Conservation (phyloP, 1,284 basidiomycete species). For the Ustilago bromivora region DNA sequence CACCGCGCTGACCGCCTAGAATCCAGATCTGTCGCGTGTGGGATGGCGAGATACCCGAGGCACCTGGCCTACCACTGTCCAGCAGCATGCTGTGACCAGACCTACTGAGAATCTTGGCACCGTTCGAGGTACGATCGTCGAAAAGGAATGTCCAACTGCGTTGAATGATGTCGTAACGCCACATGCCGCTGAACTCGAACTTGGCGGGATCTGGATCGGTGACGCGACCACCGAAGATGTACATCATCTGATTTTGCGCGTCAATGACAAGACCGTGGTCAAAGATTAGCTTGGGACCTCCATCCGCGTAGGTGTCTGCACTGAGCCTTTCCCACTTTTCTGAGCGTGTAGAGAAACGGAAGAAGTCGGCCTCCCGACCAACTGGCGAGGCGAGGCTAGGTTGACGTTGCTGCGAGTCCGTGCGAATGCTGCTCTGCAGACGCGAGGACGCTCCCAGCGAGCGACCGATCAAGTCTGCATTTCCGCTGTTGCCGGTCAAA, state of each 20-base stretch:
- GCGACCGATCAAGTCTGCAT: slow-evolving; percentile 19
- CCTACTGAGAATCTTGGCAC: slow-evolving; percentile 46
- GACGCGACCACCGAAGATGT: slow-evolving; percentile 82
- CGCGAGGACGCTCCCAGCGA: slow-evolving; percentile 30
- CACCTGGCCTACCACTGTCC: slow-evolving; percentile 53
- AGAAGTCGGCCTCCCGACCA: slow-evolving; percentile 65
- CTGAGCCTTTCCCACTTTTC: slow-evolving; percentile 68
- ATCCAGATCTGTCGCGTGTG: slow-evolving; percentile 65
- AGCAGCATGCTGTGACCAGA: slow-evolving; percentile 69
- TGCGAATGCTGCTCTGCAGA: slow-evolving; percentile 18
- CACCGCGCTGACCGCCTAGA: slow-evolving; percentile 66
- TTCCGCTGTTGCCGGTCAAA: slow-evolving; percentile 10
- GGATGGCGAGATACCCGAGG: slow-evolving; percentile 42
- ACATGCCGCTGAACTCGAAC: slow-evolving; percentile 68
- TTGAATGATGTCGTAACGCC: slow-evolving; percentile 65
- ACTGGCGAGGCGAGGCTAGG: slow-evolving; percentile 26
- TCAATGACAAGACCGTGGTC: slow-evolving; percentile 87
- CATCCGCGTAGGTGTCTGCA: slow-evolving; percentile 70
- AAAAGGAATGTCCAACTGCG: slow-evolving; percentile 65
- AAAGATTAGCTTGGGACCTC: slow-evolving; percentile 80
- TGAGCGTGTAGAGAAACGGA: slow-evolving; percentile 66
- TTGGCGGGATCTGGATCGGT: slow-evolving; percentile 73
- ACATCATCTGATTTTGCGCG: slow-evolving; percentile 78
- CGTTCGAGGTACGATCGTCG: slow-evolving; percentile 59
- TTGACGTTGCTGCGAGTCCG: slow-evolving; percentile 34